These are phyloP conservation scores for Nicotiana otophora DNA, from an alignment of 257 asterid genomes.

Conservation along the genomic window DNA sequence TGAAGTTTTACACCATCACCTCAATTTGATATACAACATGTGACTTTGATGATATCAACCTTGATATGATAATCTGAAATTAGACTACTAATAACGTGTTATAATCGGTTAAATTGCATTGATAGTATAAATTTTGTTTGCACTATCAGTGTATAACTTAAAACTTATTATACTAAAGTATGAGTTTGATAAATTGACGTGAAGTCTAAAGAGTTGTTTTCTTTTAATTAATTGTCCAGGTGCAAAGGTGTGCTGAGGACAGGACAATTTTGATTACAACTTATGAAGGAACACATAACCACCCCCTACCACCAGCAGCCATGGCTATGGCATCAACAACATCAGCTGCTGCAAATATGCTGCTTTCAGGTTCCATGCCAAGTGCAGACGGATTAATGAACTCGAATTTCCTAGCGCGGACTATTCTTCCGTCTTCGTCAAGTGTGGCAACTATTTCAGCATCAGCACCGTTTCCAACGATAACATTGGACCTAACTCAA, in stretches of 20 bases:
- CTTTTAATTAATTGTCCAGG: conserved; percentile 22
- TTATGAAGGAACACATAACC: conserved; percentile 74
- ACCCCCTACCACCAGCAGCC: conserved; percentile 77
- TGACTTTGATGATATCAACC: neutral
- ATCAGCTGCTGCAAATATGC: conserved; percentile 72
- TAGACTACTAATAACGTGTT: no score
- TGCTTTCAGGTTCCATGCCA: conserved; percentile 67
- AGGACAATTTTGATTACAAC: conserved; percentile 52
- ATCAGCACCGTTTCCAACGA: conserved; percentile 71
- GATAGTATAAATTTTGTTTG: no score
- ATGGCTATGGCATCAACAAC: conserved; percentile 86
- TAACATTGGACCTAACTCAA: conserved; percentile 72
- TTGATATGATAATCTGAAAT: neutral
- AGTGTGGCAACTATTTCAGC: conserved; percentile 71
- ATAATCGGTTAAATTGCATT: no score
- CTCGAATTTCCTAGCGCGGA: conserved; percentile 41
- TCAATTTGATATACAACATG: no score
- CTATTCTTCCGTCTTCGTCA: conserved; percentile 49
- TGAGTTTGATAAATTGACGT: neutral
- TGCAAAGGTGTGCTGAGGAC: conserved; percentile 72
- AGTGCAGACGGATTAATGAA: conserved; percentile 58
- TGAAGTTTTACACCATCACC: no score
- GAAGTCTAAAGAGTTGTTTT: neutral
- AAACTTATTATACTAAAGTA: neutral
- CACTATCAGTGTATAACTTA: neutral